These are phyloP conservation scores for Rhizopogon vinicolor DNA, from an alignment of 768 basidiomycete species.

Conservation along the genomic window DNA sequence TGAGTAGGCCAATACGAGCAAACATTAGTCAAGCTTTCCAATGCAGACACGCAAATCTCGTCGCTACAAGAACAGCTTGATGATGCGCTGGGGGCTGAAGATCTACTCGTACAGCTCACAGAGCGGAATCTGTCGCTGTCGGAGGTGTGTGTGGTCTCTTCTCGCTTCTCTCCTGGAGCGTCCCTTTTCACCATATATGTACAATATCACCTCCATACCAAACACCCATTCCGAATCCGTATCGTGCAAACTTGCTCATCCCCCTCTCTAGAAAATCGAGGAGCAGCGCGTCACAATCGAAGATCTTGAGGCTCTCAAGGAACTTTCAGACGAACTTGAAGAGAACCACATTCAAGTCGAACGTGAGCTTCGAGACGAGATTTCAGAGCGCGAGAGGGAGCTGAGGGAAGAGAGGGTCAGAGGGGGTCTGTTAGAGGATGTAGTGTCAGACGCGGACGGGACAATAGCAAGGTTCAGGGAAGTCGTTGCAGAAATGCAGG, in stretches of 20 bases:
- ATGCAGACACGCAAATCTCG: conserved; percentile 89
- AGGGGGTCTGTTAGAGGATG: conserved; percentile 53
- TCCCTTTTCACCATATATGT: background rate
- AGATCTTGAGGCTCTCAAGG: conserved; percentile 92
- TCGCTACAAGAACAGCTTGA: conserved; percentile 93
- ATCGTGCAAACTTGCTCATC: background rate
- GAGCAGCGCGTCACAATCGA: conserved; percentile 96
- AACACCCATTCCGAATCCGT: background rate
- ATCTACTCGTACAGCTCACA: conserved; percentile 92
- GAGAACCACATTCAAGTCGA: conserved; percentile 95
- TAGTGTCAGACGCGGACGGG: conserved; percentile 77
- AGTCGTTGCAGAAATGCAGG: conserved; percentile 78
- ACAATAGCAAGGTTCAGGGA: conserved; percentile 94
- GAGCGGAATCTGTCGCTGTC: conserved; percentile 90
- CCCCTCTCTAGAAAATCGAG: conserved; percentile 76
- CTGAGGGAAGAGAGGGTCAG: background rate
- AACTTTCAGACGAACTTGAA: conserved; percentile 95
- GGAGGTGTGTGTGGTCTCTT: conserved; percentile 49
- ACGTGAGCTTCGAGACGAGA: conserved; percentile 83
- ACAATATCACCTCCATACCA: background rate
- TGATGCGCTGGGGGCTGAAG: conserved; percentile 92
- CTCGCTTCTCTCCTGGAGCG: background rate
- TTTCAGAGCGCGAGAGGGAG: conserved; percentile 24
- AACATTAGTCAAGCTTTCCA: conserved; percentile 72
- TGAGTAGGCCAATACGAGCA: conserved; percentile 72